These are phyloP conservation scores for Sporothrix brunneoviolacea DNA, from an alignment of 2,329 filamentous ascomycete species.

Conservation along the genomic window DNA sequence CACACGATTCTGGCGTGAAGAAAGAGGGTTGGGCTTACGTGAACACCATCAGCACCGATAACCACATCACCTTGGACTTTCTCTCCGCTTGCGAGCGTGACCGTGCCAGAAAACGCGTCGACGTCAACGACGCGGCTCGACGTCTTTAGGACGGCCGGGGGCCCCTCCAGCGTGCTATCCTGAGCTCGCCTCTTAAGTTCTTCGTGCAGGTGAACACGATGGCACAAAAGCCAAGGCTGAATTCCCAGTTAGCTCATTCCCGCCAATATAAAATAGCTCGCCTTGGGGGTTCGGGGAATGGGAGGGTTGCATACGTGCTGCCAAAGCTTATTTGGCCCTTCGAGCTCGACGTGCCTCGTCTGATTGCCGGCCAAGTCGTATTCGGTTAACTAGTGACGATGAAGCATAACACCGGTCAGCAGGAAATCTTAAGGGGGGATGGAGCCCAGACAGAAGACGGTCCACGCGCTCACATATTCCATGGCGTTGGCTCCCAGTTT, in stretches of 20 bases:
- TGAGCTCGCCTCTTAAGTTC: conserved; percentile 41
- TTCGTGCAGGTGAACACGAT: conserved; percentile 47
- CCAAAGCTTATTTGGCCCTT: conserved; percentile 36
- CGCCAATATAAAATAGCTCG: too few relatives aligned
- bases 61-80: conserved; percentile 40
- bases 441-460: too few relatives aligned
- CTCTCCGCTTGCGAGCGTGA: conserved; percentile 39
- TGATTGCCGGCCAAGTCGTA: conserved; percentile 18
- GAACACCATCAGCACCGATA: conserved; percentile 48
- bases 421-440: background rate
- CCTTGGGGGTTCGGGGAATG: too few relatives aligned
- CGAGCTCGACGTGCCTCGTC: conserved; percentile 26
- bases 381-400: background rate
- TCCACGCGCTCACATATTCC: conserved; percentile 15
- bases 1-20: too few relatives aligned
- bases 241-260: background rate
- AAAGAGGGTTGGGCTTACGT: too few relatives aligned
- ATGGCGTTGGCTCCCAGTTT: conserved; percentile 29
- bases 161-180: conserved; percentile 27
- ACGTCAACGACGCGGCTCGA: conserved; percentile 38
- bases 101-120: conserved; percentile 30
- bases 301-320: conserved; percentile 33
- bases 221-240: conserved; percentile 42
- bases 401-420: background rate
- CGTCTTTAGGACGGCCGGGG: conserved; percentile 31